Percentiles rank a stretch among this genome's conserved stretches.
Conservation (phyloP, 2,329 filamentous ascomycete species). For the Fonsecaea pedrosoi region DNA sequence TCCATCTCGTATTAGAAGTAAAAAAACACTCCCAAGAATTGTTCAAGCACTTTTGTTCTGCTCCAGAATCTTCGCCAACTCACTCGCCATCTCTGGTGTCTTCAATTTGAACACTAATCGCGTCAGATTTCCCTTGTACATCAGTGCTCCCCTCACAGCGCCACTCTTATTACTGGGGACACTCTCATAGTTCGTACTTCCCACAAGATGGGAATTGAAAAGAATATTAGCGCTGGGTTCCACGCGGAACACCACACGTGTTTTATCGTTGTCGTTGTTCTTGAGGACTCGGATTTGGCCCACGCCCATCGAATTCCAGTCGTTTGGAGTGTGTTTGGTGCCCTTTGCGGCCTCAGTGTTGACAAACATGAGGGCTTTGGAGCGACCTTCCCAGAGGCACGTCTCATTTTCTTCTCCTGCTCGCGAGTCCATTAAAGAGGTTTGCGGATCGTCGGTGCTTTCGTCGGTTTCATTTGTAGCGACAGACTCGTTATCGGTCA, state of each 20-base stretch:
- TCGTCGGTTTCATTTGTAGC: constrained; percentile 56
- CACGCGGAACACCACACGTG: constrained; percentile 74
- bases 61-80: constrained; percentile 36
- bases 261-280: constrained; percentile 71
- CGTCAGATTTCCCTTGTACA: constrained; percentile 34
- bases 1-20: background rate
- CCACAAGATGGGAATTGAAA: constrained; percentile 71
- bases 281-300: constrained; percentile 76
- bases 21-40: background rate
- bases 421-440: constrained; percentile 70
- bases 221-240: constrained; percentile 76
- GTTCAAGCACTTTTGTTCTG: constrained; percentile 36
- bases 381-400: constrained; percentile 71
- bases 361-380: constrained; percentile 71
- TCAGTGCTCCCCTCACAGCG: constrained; percentile 37
- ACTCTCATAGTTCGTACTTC: constrained; percentile 62
- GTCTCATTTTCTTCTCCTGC: constrained; percentile 76
- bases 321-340: constrained; percentile 50
- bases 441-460: constrained; percentile 63
- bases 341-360: constrained; percentile 52
- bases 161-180: constrained; percentile 33
- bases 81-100: constrained; percentile 32
- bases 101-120: constrained; percentile 41
- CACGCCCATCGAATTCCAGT: constrained; percentile 73
- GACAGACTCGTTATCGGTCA: constrained; percentile 51